Evolutionary conservation across 768 basidiomycete species (phyloP).

Genomic region (Psilocybe cyanescens): DNA sequence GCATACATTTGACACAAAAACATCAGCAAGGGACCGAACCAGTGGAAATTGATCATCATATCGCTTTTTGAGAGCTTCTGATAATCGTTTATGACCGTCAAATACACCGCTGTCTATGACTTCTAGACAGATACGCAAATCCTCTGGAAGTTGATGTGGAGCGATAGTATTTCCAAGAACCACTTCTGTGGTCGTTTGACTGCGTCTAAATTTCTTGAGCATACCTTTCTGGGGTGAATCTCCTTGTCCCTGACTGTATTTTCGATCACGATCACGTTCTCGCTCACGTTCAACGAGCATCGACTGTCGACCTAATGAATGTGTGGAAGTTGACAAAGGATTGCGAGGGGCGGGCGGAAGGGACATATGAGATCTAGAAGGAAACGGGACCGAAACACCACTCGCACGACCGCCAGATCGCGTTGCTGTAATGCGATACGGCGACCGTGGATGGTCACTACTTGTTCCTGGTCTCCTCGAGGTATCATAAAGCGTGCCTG

Average conservation of each 20-base stretch:
- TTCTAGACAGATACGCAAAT: constrained; percentile 83
- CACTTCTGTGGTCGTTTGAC: constrained; percentile 52
- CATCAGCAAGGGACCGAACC: constrained; percentile 90
- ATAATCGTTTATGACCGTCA: constrained; percentile 86
- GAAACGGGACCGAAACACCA: constrained; percentile 67
- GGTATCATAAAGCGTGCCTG: constrained; percentile 46
- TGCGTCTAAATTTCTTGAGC: constrained; percentile 72
- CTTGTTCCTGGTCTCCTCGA: constrained; percentile 34
- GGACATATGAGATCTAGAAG: constrained; percentile 79
- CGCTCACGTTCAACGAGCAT: constrained; percentile 48
- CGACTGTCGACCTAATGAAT: constrained; percentile 77
- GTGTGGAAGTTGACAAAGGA: constrained; percentile 63
- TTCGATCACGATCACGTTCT: constrained; percentile 47
- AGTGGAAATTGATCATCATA: constrained; percentile 97
- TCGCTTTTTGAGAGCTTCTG: constrained; percentile 82
- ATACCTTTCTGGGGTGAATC: constrained; percentile 48
- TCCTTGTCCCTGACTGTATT: constrained; percentile 50
- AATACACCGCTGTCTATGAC: constrained; percentile 87
- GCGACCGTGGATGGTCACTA: constrained; percentile 76
- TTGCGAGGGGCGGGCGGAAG: constrained; percentile 70
- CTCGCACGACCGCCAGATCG: constrained; percentile 43
- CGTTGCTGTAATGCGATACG: constrained; percentile 60
- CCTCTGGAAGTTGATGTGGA: constrained; percentile 85
- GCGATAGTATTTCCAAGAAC: constrained; percentile 60
- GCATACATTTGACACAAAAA: constrained; percentile 93